Evolutionary conservation across 1,284 basidiomycete genomes (phyloP), one percentile per base, ranked within the genome.

Genomic region (Trametes hirsuta): DNA sequence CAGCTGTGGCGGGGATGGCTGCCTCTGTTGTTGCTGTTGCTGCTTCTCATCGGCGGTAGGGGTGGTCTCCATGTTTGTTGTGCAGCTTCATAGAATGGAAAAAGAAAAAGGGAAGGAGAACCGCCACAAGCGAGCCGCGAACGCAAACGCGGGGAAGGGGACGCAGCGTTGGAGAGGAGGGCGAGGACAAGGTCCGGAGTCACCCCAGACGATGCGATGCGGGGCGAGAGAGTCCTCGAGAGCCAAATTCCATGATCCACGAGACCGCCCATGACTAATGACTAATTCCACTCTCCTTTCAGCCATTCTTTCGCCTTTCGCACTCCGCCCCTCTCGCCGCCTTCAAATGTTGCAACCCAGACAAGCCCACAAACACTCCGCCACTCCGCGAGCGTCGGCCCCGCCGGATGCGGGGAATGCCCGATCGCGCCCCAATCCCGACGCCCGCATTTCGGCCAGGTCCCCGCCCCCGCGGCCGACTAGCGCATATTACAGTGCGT

Each of bases 31-130:
- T 18, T 58, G 55, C 25, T 57, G 55, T 21, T 57, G 36, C 45
- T 63, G 61, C 18, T 30, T 30, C 30, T 67, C 66, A 36, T 67
- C 63, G 45, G 47, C 34, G 22, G 63, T 41, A 21, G 53, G 44
- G 12, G 59, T 47, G 14, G 59, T 51, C 14, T 59, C 40, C 63
- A 64, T 64, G n/a, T 34, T 25, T 6, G 30, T 22, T 12, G 53
- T 4, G 24, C 39, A 21, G 37, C 22, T 25, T 34, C 46, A 53
- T 49, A 55, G 54, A 54, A 39, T 12, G 47, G 15, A 12, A 3
- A 18, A 21, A 9, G 21, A 3, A 18, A 21, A 9, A 22, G 42
- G 24, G 21, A 10, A 36, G 21, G 40, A 41, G 45, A 15, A 9
- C 30, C 30, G 8, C 30, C 0, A 30, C 30, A 30, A 30, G 30